phyloP scores from a whole-genome alignment of 1,284 basidiomycete genomes.

The Tilletia walkeri region DNA sequence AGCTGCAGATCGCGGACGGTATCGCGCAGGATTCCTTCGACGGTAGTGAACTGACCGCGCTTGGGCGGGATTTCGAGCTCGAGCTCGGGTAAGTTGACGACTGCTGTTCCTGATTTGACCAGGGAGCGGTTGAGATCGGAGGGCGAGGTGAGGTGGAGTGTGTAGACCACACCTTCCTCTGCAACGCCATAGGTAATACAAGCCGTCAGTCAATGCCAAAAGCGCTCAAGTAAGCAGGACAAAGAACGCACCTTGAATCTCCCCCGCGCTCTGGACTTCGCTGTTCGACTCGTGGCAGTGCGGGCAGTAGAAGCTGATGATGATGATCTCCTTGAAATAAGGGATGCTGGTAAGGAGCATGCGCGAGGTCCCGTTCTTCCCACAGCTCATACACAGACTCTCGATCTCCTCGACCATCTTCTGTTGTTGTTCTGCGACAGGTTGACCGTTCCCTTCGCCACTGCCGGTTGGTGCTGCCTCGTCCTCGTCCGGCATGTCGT shows the following conservation, averaged over 20 bases:
- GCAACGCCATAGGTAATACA: not conserved
- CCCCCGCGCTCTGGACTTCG: conserved; percentile 87
- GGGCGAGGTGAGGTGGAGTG: conserved; percentile 69
- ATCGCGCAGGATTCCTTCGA: conserved; percentile 87
- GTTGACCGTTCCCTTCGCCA: not conserved
- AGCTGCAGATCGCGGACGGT: conserved; percentile 76
- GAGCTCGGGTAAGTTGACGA: conserved; percentile 80
- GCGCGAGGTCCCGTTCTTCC: conserved; percentile 85
- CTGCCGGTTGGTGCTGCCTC: not conserved
- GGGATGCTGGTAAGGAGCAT: conserved; percentile 92
- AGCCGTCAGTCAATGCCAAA: too few species aligned
- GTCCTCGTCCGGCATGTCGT: conserved; percentile 18
- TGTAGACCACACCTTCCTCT: conserved; percentile 66
- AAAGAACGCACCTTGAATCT: conserved; percentile 71
- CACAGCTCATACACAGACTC: conserved; percentile 91
- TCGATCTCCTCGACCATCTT: conserved; percentile 63
- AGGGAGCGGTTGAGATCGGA: conserved; percentile 88
- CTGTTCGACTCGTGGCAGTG: conserved; percentile 88
- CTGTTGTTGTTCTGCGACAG: conserved; percentile 19
- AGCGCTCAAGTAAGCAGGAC: not conserved
- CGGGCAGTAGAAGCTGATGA: conserved; percentile 93
- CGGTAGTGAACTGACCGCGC: conserved; percentile 88
- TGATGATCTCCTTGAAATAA: conserved; percentile 90
- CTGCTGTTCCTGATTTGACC: conserved; percentile 82
- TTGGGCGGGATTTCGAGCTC: conserved; percentile 81